Evolutionary conservation across 495 filamentous ascomycete species (phyloP).

Genomic region (Podospora pseudoanserina): DNA sequence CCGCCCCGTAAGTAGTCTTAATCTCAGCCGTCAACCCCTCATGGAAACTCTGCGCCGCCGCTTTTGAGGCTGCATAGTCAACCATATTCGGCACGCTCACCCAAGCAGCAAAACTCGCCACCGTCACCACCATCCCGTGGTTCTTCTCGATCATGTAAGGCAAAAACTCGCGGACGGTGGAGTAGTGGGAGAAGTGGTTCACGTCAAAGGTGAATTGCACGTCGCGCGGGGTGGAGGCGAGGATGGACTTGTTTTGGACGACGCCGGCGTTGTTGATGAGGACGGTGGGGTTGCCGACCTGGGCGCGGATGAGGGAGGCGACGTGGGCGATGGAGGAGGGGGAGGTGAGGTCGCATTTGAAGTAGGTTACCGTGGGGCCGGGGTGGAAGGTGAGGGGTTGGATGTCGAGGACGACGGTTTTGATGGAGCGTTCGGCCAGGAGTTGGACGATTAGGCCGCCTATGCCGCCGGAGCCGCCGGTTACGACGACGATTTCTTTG

Average conservation of each 20-base stretch:
- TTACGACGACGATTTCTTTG: constrained; percentile 64
- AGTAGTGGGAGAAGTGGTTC: constrained; percentile 68
- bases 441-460: constrained; percentile 58
- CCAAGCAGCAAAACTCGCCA: constrained; percentile 62
- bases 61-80: constrained; percentile 66
- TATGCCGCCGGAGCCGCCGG: constrained; percentile 68
- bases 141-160: constrained; percentile 59
- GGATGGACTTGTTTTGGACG: constrained; percentile 56
- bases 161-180: constrained; percentile 61
- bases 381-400: constrained; percentile 54
- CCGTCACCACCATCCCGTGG: constrained; percentile 73
- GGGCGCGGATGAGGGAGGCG: constrained; percentile 48
- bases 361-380: constrained; percentile 54
- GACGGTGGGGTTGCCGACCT: constrained; percentile 62
- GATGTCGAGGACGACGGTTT: constrained; percentile 69
- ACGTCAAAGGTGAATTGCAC: constrained; percentile 66
- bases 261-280: constrained; percentile 76
- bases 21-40: constrained; percentile 66
- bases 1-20: constrained; percentile 57
- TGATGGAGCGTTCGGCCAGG: constrained; percentile 55
- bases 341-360: constrained; percentile 63
- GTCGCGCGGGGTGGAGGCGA: constrained; percentile 52
- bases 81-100: constrained; percentile 60
- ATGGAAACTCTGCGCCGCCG: constrained; percentile 64
- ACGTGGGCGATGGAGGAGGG: constrained; percentile 44